Conservation (phyloP, 345 rosid species). For the Citrus inodora region DNA sequence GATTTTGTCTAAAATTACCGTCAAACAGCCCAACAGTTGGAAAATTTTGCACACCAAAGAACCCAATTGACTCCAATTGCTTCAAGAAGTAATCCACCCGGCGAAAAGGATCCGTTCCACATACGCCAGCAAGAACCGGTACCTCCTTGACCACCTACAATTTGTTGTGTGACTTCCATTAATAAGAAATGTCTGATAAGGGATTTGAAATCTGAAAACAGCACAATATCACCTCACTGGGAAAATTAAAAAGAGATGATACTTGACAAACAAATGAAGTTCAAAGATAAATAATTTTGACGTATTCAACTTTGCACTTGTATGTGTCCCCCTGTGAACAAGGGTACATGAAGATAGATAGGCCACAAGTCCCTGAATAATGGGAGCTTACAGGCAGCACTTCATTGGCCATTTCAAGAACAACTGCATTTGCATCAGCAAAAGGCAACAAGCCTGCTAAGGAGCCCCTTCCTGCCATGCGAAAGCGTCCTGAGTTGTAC, state of each 20-base stretch:
- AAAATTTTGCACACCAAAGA: slow-evolving; percentile 90
- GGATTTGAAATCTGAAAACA: neutral
- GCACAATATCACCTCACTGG: neutral
- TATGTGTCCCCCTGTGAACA: neutral
- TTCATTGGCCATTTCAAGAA: slow-evolving; percentile 95
- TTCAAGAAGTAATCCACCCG: slow-evolving; percentile 78
- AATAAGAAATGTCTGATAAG: neutral
- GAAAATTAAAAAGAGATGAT: neutral
- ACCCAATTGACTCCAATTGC: slow-evolving; percentile 85
- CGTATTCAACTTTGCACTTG: neutral
- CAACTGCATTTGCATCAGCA: slow-evolving; percentile 92
- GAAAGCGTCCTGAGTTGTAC: slow-evolving; percentile 95
- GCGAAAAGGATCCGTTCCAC: slow-evolving; percentile 94
- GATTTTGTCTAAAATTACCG: slow-evolving; percentile 89
- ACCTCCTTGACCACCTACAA: slow-evolving; percentile 73
- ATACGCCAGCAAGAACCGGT: slow-evolving; percentile 95
- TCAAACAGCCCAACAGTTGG: slow-evolving; percentile 97
- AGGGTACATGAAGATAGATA: neutral
- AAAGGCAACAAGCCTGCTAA: slow-evolving; percentile 87
- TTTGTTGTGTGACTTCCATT: slow-evolving; percentile 12
- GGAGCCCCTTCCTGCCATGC: slow-evolving; percentile 99
- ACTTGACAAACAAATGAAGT: neutral
- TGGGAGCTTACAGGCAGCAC: slow-evolving; percentile 71
- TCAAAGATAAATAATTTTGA: neutral
- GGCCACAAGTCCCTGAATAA: neutral